Conservation (phyloP, 345 rosid genomes). For the Cardamine chenopodiifolia region DNA sequence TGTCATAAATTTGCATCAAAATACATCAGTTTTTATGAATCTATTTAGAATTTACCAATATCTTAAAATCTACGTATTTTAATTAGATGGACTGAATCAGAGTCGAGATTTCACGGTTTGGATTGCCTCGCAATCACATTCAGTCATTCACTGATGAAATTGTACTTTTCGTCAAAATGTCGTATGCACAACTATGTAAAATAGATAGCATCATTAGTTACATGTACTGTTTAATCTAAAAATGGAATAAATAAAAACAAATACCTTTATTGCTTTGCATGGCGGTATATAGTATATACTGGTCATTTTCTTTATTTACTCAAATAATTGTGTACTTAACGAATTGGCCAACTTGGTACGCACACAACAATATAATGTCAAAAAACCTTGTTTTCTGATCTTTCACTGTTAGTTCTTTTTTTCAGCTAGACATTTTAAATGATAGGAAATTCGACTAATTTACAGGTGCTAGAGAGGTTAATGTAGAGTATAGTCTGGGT, state of each 20-base stretch:
- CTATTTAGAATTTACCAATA: too few species aligned
- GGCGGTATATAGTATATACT: not conserved
- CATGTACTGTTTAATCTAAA: not conserved
- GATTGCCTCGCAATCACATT: constrained; percentile 14
- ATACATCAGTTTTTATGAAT: not conserved
- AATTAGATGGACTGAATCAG: not conserved
- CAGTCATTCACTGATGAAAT: not conserved
- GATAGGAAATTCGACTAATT: not conserved
- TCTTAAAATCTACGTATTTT: not conserved
- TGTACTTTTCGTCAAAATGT: constrained; percentile 11
- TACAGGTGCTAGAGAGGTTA: not conserved
- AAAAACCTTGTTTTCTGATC: not conserved
- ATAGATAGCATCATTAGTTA: not conserved
- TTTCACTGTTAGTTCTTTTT: not conserved
- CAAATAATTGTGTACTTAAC: not conserved
- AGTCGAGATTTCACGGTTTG: not conserved
- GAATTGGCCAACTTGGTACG: not conserved
- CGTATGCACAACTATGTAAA: not conserved
- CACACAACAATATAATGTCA: not conserved
- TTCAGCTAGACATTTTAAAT: not conserved
- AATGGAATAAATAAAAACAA: not conserved
- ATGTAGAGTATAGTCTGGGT: not conserved
- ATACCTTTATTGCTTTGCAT: constrained; percentile 2
- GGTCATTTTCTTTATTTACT: not conserved
- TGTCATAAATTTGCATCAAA: constrained; percentile 5